phyloP scores from a whole-genome alignment of 2,329 filamentous ascomycete species.

The Stachybotrys elegans region DNA sequence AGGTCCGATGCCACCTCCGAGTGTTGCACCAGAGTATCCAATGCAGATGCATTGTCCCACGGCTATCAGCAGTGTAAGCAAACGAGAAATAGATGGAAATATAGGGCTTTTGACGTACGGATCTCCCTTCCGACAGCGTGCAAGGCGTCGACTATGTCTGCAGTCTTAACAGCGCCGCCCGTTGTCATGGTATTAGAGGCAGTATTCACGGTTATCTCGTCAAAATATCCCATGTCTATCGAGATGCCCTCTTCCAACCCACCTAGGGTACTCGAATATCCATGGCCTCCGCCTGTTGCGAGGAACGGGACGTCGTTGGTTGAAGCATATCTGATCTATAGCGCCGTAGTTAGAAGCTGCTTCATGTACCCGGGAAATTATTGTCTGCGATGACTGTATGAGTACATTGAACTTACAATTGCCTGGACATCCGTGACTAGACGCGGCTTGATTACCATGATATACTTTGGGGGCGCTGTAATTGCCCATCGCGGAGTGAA shows the following conservation, averaged over 20 bases:
- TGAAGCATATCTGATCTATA: neutral
- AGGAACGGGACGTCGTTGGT: neutral
- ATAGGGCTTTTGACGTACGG: slow-evolving; percentile 9
- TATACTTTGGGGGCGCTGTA: neutral
- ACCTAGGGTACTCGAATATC: neutral
- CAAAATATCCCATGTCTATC: neutral
- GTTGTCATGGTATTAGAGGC: neutral
- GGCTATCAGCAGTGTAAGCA: neutral
- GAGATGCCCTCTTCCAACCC: neutral
- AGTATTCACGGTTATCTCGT: neutral
- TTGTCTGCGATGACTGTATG: neutral
- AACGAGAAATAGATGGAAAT: slow-evolving; percentile 37
- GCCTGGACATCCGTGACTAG: neutral
- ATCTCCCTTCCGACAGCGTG: neutral
- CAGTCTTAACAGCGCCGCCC: neutral
- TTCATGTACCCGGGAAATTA: neutral
- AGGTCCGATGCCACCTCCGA: neutral
- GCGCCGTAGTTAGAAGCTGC: neutral
- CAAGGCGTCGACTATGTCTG: neutral
- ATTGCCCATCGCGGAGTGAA: neutral
- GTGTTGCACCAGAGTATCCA: neutral
- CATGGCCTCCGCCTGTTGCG: neutral
- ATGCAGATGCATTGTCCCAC: neutral
- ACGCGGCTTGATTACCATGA: neutral
- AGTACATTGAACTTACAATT: neutral